A percentile compares a stretch with the other conserved stretches of the same genome.
Evolutionary conservation across 495 filamentous ascomycete genomes (phyloP).

Genomic region (Penicillium riverlandense): DNA sequence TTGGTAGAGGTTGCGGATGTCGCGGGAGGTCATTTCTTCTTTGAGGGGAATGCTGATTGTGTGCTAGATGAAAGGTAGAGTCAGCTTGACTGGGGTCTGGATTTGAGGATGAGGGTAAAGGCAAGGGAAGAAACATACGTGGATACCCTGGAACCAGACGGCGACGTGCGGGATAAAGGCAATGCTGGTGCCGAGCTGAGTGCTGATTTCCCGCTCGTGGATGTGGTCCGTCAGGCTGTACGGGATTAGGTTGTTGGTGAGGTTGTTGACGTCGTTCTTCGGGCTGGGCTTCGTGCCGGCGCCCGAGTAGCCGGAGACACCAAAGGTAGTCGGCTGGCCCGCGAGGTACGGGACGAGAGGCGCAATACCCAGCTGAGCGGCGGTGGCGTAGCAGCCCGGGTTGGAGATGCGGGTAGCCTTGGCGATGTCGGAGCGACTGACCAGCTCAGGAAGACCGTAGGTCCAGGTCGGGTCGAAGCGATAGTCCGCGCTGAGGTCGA

Average conservation of each 20-base stretch:
- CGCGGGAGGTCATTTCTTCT: conserved; percentile 76
- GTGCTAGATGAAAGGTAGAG: conserved; percentile 41
- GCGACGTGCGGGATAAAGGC: conserved; percentile 95
- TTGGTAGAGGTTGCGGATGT: conserved; percentile 92
- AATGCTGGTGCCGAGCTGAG: conserved; percentile 67
- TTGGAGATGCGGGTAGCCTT: conserved; percentile 85
- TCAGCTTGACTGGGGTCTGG: too few species aligned
- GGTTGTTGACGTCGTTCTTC: conserved; percentile 88
- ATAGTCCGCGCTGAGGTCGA: conserved; percentile 94
- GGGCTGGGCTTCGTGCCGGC: conserved; percentile 92
- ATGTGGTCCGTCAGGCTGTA: conserved; percentile 95
- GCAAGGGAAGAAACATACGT: conserved; percentile 27
- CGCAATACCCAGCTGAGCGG: conserved; percentile 86
- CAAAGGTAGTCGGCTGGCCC: conserved; percentile 80
- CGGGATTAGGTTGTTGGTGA: conserved; percentile 85
- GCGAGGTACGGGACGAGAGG: conserved; percentile 73
- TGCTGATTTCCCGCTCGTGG: conserved; percentile 85
- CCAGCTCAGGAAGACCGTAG: conserved; percentile 89
- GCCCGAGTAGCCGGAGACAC: conserved; percentile 92
- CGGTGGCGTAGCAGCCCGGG: conserved; percentile 95
- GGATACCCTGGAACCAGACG: conserved; percentile 96
- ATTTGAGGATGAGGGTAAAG: too few species aligned
- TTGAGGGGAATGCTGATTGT: conserved; percentile 84
- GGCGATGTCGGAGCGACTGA: conserved; percentile 67
- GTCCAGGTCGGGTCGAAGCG: conserved; percentile 88